Base-by-base conservation (phyloP, 2,329 filamentous ascomycete species). In the Phialophora chinensis region DNA sequence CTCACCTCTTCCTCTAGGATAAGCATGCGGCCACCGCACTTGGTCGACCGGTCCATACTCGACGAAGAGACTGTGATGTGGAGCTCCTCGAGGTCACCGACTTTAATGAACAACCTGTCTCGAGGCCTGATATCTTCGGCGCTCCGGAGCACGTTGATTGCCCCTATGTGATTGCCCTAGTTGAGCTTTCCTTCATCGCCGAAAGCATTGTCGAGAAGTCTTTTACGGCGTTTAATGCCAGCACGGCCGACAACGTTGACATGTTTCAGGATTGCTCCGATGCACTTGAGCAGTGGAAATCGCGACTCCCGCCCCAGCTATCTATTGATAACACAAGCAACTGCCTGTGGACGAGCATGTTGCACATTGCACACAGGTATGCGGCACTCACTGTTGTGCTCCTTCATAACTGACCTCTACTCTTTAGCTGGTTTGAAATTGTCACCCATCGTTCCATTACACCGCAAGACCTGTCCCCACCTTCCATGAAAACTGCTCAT, bases 41-140 rank as follows among this genome's bases (percentile, higher is more conserved):
- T 23, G 72, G 73, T n/a, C 67, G 71, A 20, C 73, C 73, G 2
- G 71, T 67, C 23, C 72, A 72, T n/a, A 74, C 73, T 35, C 67
- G 73, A 27, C 71, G 71, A 27, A 71, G 68, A 29, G 72, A 74
- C 53, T 74, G 72, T 52, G 73, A 74, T 57, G 63, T 74, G n/a
- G 73, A 73, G 31, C 49, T 58, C 6, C 71, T 74, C n/a, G 60
- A 66, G 1, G 65, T 63, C 33, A 65, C 66, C 11, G 72, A 74
- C 53, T 74, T 74, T 38, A 56, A 69, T n/a, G 71, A 73, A 55
- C 58, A 47, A 31, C 60, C 60, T 6, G 60, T 64, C 20, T 58
- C 56, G 4, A 63, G 63, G 23, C 47, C 63, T 0, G 66, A 66
- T 38, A 64, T 69, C 38, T 69, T 69, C 29, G 66, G 63, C 12